These are phyloP conservation scores for Candida sojae DNA, from an alignment of 1,139 yeast species.

Conservation along the genomic window DNA sequence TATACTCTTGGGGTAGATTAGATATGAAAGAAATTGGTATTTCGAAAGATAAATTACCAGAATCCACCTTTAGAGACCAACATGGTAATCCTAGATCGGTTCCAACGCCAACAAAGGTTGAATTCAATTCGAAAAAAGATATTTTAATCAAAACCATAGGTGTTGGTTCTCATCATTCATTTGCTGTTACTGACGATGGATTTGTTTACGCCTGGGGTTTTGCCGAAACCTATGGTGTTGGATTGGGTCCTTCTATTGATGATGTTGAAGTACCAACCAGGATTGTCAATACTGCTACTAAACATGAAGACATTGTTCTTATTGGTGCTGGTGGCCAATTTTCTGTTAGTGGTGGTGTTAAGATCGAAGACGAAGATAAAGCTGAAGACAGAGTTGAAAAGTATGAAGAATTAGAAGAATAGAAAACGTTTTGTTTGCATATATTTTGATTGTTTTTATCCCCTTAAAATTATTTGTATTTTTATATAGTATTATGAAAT, in stretches of 20 bases:
- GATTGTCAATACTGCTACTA: slow-evolving; percentile 91
- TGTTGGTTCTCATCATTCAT: slow-evolving; percentile 89
- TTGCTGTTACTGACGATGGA: slow-evolving; percentile 85
- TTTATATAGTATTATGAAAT: neutral
- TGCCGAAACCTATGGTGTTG: slow-evolving; percentile 94
- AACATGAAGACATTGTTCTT: slow-evolving; percentile 63
- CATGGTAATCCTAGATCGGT: slow-evolving; percentile 86
- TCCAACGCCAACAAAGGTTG: slow-evolving; percentile 75
- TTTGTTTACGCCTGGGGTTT: slow-evolving; percentile 95
- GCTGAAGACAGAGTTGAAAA: slow-evolving; percentile 60
- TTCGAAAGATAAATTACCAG: slow-evolving; percentile 58
- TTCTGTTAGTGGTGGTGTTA: slow-evolving; percentile 80
- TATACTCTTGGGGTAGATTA: slow-evolving; percentile 85
- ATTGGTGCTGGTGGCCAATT: slow-evolving; percentile 97
- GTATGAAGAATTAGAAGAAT: slow-evolving; percentile 43
- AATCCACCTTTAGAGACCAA: slow-evolving; percentile 71
- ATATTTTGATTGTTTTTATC: too few relatives aligned
- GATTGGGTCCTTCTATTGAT: slow-evolving; percentile 89
- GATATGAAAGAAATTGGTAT: slow-evolving; percentile 95
- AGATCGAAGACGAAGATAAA: slow-evolving; percentile 60
- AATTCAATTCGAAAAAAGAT: slow-evolving; percentile 23
- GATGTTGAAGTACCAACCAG: slow-evolving; percentile 86
- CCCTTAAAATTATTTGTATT: neutral
- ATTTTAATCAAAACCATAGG: slow-evolving; percentile 63
- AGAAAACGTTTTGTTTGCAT: neutral